Evolutionary conservation across 495 filamentous ascomycete species (phyloP), one percentile per base, ranked within the genome.

Genomic region (Physcia stellaris): DNA sequence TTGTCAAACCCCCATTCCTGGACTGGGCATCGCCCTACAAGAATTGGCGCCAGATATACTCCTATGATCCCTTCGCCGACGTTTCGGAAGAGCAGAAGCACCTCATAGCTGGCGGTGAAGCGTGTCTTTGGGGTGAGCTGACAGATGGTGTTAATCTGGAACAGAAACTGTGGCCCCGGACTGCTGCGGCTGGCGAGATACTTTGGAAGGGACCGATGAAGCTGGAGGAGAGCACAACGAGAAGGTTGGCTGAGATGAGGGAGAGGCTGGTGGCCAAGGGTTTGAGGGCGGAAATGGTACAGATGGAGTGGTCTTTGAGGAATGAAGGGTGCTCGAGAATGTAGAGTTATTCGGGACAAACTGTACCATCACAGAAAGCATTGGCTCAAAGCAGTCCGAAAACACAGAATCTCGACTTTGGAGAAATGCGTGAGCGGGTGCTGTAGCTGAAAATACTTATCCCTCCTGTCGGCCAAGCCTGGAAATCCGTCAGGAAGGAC

Each of bases 191-290:
- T 0, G 82, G 63, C 24, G 83, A 86, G 57, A 75, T 84, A 6
- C 61, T 86, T 18, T 88, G 83, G 83, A 76, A 68, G 23, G 83
- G 82, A 10, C 80, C 79, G 52, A 61, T 79, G 39, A 76, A 81
- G 56, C 43, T 77, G 10, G 67, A 72, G 37, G 80, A 77, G 4
- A 63, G 60, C 37, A 77, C 73, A 22, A 61, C 47, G 21, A 41
- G 34, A n/a, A 32, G 83, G 35, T 56, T 88, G 48, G 65, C 62
- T 18, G 79, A 84, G 58, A 69, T 80, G 58, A 65, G 83, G 37
- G 82, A 86, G 63, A 61, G 82, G 29, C 52, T 87, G 59, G 67
- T 88, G 19, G 58, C 55, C n/a, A 61, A 67, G 41, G 80, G 80
- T 1, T 60, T 88, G 17, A 31, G 56, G 13, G 69, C 70, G 2